Percentiles rank a stretch among this genome's conserved stretches.
Evolutionary conservation across 2,329 filamentous ascomycete species (phyloP).

Genomic region (Monilinia fructicola): DNA sequence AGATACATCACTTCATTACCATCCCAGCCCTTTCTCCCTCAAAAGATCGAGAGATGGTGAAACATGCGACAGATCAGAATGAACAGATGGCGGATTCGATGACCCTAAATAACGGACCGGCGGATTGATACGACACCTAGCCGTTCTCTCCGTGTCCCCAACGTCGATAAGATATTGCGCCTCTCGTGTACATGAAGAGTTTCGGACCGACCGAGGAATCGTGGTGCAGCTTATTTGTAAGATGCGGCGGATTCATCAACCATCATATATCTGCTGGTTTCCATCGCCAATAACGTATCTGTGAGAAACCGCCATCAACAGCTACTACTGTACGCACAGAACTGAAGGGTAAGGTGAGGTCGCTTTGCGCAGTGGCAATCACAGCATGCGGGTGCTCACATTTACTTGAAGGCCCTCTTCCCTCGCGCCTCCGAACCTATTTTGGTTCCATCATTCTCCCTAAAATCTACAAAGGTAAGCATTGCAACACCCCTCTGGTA

Average conservation of each 20-base stretch:
- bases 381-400: background rate
- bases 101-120: background rate
- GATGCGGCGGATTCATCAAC: background rate
- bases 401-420: background rate
- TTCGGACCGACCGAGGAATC: slow-evolving; percentile 16
- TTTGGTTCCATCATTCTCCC: slow-evolving; percentile 1
- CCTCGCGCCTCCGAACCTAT: slow-evolving; percentile 9
- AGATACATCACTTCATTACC: background rate
- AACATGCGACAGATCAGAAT: slow-evolving; percentile 11
- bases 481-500: slow-evolving; percentile 17
- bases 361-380: background rate
- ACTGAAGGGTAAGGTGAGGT: background rate
- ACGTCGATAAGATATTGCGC: slow-evolving; percentile 12
- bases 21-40: background rate
- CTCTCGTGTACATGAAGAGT: slow-evolving; percentile 3
- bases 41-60: background rate
- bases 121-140: background rate
- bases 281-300: background rate
- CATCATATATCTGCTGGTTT: background rate
- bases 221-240: background rate
- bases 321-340: background rate
- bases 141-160: slow-evolving; percentile 5
- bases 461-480: slow-evolving; percentile 5
- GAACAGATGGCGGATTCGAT: background rate
- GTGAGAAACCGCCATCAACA: background rate